Evolutionary conservation across 176 grass and related monocot species (phyloP).

Genomic region (Oryza longistaminata): DNA sequence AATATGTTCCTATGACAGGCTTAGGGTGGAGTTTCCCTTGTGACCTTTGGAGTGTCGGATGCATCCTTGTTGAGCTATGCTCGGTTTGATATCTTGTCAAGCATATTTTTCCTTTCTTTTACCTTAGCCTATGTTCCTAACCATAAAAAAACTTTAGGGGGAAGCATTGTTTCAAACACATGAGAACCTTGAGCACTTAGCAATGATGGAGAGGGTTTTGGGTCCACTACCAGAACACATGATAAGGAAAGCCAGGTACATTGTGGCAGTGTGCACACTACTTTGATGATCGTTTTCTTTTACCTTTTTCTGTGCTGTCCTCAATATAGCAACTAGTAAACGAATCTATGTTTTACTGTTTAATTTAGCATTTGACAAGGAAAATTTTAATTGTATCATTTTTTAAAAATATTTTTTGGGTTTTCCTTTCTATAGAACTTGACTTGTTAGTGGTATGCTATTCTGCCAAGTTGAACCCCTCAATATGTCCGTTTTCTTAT

Average conservation of each 20-base stretch:
- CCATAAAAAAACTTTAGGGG: conserved; percentile 49
- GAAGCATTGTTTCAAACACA: conserved; percentile 95
- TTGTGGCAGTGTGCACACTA: background rate
- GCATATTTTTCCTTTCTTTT: conserved; percentile 21
- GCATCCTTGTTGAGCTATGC: conserved; percentile 87
- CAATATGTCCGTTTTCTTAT: background rate
- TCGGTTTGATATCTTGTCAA: conserved; percentile 63
- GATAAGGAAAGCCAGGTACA: conserved; percentile 77
- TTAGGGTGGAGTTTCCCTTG: conserved; percentile 92
- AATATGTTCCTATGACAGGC: conserved; percentile 57
- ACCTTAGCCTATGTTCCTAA: conserved; percentile 35
- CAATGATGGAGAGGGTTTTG: conserved; percentile 98
- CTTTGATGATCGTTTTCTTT: background rate
- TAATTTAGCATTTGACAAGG: conserved; percentile 18
- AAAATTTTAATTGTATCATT: conserved; percentile 6
- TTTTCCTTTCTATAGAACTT: background rate
- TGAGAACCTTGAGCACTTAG: conserved; percentile 90
- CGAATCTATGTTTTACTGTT: background rate
- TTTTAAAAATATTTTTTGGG: background rate
- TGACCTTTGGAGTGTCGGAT: conserved; percentile 93
- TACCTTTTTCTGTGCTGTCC: background rate
- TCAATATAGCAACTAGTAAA: background rate
- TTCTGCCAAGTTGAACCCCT: background rate
- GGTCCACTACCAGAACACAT: conserved; percentile 81
- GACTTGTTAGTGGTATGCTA: background rate